Evolutionary conservation across 441 rosid genomes (phyloP).

Genomic region (Daphne laureola): DNA sequence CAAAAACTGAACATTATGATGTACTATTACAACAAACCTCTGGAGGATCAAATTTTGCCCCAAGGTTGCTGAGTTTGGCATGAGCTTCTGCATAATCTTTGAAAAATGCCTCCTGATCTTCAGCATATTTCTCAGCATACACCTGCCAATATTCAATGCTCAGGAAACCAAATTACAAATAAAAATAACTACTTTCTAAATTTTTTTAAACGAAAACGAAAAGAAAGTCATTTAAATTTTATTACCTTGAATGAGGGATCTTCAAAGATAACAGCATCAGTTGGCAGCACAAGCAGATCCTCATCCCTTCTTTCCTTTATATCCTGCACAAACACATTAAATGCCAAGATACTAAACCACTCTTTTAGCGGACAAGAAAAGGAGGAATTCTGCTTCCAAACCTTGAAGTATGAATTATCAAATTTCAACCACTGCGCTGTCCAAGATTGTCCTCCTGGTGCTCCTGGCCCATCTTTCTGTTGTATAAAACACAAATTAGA

Average conservation of each 20-base stretch:
- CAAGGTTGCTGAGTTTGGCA: slow-evolving; percentile 85
- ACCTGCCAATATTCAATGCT: slow-evolving; percentile 35
- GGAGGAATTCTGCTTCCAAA: slow-evolving; percentile 22
- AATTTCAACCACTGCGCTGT: slow-evolving; percentile 88
- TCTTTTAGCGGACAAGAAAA: neutral
- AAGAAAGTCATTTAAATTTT: slow-evolving; percentile 2
- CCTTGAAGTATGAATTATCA: slow-evolving; percentile 96
- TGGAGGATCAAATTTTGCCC: slow-evolving; percentile 88
- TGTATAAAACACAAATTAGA: slow-evolving; percentile 14
- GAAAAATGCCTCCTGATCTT: slow-evolving; percentile 76
- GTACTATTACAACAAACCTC: slow-evolving; percentile 45
- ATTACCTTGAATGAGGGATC: slow-evolving; percentile 88
- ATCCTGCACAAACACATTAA: slow-evolving; percentile 34
- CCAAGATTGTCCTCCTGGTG: slow-evolving; percentile 98
- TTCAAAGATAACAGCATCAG: slow-evolving; percentile 83
- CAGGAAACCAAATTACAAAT: slow-evolving; percentile 19
- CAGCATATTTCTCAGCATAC: slow-evolving; percentile 85
- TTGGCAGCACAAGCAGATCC: slow-evolving; percentile 86
- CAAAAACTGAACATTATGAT: slow-evolving; percentile 6
- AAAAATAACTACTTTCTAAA: neutral
- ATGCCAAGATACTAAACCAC: too few species aligned
- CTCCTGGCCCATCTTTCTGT: slow-evolving; percentile 96
- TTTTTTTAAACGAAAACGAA: slow-evolving; percentile 11
- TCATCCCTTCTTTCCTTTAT: slow-evolving; percentile 69
- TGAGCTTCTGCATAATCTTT: slow-evolving; percentile 95